These are phyloP conservation scores for Circinella minor DNA, from an alignment of 371 early-diverging fungal genomes.

Conservation along the genomic window DNA sequence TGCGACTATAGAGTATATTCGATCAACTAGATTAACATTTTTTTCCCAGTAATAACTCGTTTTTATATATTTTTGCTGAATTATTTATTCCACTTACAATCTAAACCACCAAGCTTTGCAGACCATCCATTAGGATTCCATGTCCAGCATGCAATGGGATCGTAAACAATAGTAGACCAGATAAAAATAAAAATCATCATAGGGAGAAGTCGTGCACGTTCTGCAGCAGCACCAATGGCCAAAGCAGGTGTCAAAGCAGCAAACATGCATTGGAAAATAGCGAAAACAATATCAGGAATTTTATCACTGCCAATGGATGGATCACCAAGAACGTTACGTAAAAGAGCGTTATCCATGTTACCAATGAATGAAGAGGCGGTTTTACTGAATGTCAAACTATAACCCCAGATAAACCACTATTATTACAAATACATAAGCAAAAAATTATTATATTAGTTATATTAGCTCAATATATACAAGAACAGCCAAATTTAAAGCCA, in stretches of 20 bases:
- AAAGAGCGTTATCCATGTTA: constrained; percentile 74
- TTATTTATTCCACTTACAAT: constrained; percentile 40
- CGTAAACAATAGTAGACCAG: constrained; percentile 92
- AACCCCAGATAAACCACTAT: constrained; percentile 90
- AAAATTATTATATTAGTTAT: neutral
- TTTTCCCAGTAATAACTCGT: too few relatives aligned
- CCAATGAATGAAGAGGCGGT: constrained; percentile 76
- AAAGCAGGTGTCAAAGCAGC: constrained; percentile 89
- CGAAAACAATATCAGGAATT: constrained; percentile 74
- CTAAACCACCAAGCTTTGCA: constrained; percentile 70
- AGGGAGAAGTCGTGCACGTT: constrained; percentile 87
- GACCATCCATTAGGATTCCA: constrained; percentile 89
- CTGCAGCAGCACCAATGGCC: constrained; percentile 91
- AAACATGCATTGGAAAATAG: constrained; percentile 76
- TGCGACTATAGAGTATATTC: constrained; percentile 46
- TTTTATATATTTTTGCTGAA: too few relatives aligned
- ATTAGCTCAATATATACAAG: too few relatives aligned
- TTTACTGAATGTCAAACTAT: constrained; percentile 83
- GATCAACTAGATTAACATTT: too few relatives aligned
- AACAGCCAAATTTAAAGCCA: too few relatives aligned
- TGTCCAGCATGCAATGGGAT: constrained; percentile 91
- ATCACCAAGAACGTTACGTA: constrained; percentile 60
- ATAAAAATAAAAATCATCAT: constrained; percentile 88
- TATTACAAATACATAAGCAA: too few relatives aligned
- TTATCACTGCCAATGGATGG: constrained; percentile 60